A percentile compares a stretch with the other conserved stretches of the same genome.
Evolutionary conservation across 2,329 filamentous ascomycete genomes (phyloP).

Genomic region (Trichoderma sp.): DNA sequence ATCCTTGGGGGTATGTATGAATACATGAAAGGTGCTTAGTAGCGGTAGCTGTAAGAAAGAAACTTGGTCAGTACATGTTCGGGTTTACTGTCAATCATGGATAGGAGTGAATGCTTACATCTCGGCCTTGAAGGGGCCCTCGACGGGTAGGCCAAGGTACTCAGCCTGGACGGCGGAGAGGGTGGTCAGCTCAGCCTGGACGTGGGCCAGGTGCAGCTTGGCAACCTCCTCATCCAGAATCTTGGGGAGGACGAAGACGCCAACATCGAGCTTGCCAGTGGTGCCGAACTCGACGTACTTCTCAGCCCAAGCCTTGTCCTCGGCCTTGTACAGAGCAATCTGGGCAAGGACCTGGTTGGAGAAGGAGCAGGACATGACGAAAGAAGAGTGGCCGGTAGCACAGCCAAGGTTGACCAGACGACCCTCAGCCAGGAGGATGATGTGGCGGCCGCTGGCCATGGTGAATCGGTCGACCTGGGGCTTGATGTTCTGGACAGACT

Average conservation of each 20-base stretch:
- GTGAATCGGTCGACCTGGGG: constrained; percentile 98
- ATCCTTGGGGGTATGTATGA: constrained; percentile 33
- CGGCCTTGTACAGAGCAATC: constrained; percentile 95
- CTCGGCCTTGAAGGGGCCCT: constrained; percentile 96
- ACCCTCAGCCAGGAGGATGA: constrained; percentile 97
- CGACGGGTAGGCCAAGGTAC: constrained; percentile 80
- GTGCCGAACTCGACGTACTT: constrained; percentile 98
- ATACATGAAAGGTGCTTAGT: constrained; percentile 38
- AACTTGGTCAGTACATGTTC: constrained; percentile 21
- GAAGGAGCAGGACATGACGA: constrained; percentile 99
- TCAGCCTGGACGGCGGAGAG: constrained; percentile 86
- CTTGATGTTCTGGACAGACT: constrained; percentile 97
- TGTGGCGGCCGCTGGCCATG: constrained; percentile 90
- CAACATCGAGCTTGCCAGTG: constrained; percentile 82
- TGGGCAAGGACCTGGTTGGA: constrained; percentile 99
- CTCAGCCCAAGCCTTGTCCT: constrained; percentile 79
- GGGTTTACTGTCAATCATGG: neutral
- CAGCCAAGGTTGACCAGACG: constrained; percentile 99
- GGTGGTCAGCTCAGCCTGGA: constrained; percentile 89
- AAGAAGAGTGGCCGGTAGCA: constrained; percentile 97
- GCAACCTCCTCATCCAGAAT: constrained; percentile 98
- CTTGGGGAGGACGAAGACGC: constrained; percentile 95
- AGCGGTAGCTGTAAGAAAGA: constrained; percentile 39
- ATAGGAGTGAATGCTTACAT: constrained; percentile 57
- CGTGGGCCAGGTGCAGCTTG: constrained; percentile 85